Evolutionary conservation across 805 yeast genomes (phyloP).

Genomic region (Candida maris): DNA sequence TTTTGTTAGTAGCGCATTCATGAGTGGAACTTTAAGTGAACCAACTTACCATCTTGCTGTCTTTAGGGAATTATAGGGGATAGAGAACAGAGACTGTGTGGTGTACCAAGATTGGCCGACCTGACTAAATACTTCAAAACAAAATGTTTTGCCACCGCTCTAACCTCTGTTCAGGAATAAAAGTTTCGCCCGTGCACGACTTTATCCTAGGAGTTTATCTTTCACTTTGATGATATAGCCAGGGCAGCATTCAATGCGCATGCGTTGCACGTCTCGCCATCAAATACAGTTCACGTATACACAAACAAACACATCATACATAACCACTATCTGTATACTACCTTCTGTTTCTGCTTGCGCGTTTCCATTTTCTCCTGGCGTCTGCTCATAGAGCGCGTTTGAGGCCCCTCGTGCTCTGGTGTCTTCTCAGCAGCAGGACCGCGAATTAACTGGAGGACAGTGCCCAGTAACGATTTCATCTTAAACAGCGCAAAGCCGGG

Average conservation of each 20-base stretch:
- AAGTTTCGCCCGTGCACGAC: too few relatives aligned
- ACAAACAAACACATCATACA: too few relatives aligned
- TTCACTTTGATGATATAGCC: too few relatives aligned
- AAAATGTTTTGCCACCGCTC: slow-evolving; percentile 2
- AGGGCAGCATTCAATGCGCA: too few relatives aligned
- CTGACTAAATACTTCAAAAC: too few relatives aligned
- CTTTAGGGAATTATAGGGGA: too few relatives aligned
- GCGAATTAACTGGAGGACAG: slow-evolving; percentile 21
- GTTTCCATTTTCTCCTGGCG: slow-evolving; percentile 40
- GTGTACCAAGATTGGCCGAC: background rate
- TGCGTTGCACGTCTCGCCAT: too few relatives aligned
- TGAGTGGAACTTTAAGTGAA: background rate
- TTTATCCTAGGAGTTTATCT: too few relatives aligned
- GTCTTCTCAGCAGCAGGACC: slow-evolving; percentile 10
- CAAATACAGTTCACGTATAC: too few relatives aligned
- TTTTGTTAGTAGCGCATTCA: background rate
- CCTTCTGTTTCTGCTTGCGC: slow-evolving; percentile 23
- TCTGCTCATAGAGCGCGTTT: slow-evolving; percentile 26
- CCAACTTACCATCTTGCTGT: background rate
- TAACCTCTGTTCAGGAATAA: too few relatives aligned
- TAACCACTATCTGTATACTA: slow-evolving; percentile 6
- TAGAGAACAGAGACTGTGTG: too few relatives aligned
- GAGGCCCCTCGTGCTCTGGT: slow-evolving; percentile 12
- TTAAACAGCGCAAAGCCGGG: slow-evolving; percentile 53
- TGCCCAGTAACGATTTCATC: slow-evolving; percentile 36